These are phyloP conservation scores for Arthroderma sp. DNA, from an alignment of 2,329 filamentous ascomycete species.

Conservation along the genomic window DNA sequence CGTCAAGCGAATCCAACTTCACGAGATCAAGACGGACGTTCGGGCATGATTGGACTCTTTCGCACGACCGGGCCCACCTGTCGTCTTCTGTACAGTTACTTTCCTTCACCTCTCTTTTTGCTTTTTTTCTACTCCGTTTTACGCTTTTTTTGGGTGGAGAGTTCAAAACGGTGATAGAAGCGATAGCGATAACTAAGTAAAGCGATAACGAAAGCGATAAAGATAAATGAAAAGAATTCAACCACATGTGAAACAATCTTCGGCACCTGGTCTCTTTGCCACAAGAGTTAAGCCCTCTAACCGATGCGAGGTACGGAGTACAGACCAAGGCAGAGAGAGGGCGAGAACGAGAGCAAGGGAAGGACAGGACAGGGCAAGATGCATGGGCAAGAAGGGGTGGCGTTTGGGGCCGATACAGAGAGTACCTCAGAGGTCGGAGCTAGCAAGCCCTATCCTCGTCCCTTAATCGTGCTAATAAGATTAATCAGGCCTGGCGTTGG, in stretches of 20 bases:
- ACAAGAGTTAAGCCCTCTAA: too few relatives aligned
- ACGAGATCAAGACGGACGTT: background rate
- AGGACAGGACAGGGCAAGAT: background rate
- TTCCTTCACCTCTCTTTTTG: background rate
- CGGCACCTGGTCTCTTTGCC: background rate
- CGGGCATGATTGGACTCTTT: conserved; percentile 2
- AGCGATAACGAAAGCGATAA: too few relatives aligned
- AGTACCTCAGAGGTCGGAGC: too few relatives aligned
- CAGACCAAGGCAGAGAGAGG: background rate
- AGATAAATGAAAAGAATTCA: too few relatives aligned
- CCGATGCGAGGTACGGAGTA: too few relatives aligned
- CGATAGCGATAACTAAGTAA: background rate
- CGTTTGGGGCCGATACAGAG: background rate
- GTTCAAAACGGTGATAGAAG: background rate
- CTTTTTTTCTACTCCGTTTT: background rate
- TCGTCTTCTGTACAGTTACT: background rate
- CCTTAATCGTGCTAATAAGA: conserved; percentile 1
- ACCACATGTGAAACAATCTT: too few relatives aligned
- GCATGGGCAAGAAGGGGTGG: background rate
- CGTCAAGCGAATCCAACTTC: background rate
- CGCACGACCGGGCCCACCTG: background rate
- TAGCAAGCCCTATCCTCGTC: background rate
- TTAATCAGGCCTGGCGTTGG: background rate
- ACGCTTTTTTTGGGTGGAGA: background rate
- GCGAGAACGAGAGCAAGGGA: background rate